Conservation (phyloP, 805 yeast genomes). For the Danielozyma ontarioensis region DNA sequence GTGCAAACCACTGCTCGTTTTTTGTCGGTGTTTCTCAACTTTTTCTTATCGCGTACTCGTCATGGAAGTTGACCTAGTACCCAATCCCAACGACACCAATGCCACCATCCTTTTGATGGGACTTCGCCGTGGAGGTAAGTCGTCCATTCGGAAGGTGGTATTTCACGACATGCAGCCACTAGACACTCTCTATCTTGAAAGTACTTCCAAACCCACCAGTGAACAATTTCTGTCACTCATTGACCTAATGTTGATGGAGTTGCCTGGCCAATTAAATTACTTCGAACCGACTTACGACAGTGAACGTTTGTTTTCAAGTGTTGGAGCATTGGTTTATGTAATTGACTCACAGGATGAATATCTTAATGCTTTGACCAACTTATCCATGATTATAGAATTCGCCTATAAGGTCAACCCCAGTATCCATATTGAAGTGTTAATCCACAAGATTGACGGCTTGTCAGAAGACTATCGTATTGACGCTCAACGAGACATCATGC, state of each 20-base stretch:
- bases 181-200: conserved; percentile 85
- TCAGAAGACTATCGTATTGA: conserved; percentile 91
- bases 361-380: conserved; percentile 80
- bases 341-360: conserved; percentile 96
- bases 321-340: conserved; percentile 89
- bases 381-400: conserved; percentile 81
- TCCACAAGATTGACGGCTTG: conserved; percentile 93
- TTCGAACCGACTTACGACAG: conserved; percentile 83
- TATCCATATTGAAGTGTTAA: conserved; percentile 85
- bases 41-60: too few relatives aligned
- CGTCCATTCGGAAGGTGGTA: conserved; percentile 92
- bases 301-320: conserved; percentile 68
- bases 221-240: conserved; percentile 81
- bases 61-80: conserved; percentile 15
- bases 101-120: conserved; percentile 91
- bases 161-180: conserved; percentile 95
- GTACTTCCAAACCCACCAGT: conserved; percentile 83
- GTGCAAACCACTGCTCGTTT: too few relatives aligned
- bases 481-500: conserved; percentile 95
- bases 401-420: conserved; percentile 81
- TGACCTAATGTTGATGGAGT: conserved; percentile 84
- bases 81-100: conserved; percentile 46
- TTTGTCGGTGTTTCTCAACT: too few relatives aligned
- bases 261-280: conserved; percentile 90
- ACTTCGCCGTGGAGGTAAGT: conserved; percentile 83